Percentiles rank a stretch among this genome's conserved stretches.
phyloP scores from a whole-genome alignment of 2,329 filamentous ascomycete genomes.

The Aspergillus sp. region DNA sequence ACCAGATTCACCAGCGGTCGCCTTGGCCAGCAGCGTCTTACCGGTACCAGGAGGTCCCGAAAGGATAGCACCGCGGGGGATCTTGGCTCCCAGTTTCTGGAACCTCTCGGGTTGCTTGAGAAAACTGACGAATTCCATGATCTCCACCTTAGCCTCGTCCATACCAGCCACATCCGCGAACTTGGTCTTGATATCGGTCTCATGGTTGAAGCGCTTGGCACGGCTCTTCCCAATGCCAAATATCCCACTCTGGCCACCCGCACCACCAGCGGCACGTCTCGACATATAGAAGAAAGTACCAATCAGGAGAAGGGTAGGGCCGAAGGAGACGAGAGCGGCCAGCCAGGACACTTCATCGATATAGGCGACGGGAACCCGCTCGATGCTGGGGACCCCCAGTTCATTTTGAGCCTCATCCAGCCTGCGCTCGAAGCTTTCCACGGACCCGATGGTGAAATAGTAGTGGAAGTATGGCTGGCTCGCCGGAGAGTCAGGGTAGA shows the following conservation, averaged over 20 bases:
- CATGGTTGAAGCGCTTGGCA: slow-evolving; percentile 95
- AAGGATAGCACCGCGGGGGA: slow-evolving; percentile 90
- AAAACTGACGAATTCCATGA: slow-evolving; percentile 99
- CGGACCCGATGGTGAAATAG: slow-evolving; percentile 90
- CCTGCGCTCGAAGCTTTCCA: slow-evolving; percentile 83
- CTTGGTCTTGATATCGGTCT: slow-evolving; percentile 92
- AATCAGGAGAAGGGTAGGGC: slow-evolving; percentile 77
- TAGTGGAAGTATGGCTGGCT: slow-evolving; percentile 66
- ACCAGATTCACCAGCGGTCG: slow-evolving; percentile 90
- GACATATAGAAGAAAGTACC: slow-evolving; percentile 74
- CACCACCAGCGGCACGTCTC: slow-evolving; percentile 57
- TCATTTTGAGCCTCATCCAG: slow-evolving; percentile 83
- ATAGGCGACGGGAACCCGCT: slow-evolving; percentile 90
- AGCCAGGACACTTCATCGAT: slow-evolving; percentile 64
- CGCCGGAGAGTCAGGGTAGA: slow-evolving; percentile 69
- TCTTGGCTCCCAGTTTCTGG: slow-evolving; percentile 91
- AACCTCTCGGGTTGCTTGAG: slow-evolving; percentile 88
- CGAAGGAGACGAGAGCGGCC: slow-evolving; percentile 70
- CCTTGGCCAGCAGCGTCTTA: slow-evolving; percentile 95
- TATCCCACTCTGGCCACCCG: slow-evolving; percentile 63
- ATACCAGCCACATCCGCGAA: slow-evolving; percentile 95
- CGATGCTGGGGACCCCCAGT: slow-evolving; percentile 72
- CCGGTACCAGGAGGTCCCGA: slow-evolving; percentile 97
- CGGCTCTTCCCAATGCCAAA: slow-evolving; percentile 95
- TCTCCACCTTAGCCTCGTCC: slow-evolving; percentile 96